phyloP scores from a whole-genome alignment of 768 basidiomycete species.

The Kwoniella heveanensis region DNA sequence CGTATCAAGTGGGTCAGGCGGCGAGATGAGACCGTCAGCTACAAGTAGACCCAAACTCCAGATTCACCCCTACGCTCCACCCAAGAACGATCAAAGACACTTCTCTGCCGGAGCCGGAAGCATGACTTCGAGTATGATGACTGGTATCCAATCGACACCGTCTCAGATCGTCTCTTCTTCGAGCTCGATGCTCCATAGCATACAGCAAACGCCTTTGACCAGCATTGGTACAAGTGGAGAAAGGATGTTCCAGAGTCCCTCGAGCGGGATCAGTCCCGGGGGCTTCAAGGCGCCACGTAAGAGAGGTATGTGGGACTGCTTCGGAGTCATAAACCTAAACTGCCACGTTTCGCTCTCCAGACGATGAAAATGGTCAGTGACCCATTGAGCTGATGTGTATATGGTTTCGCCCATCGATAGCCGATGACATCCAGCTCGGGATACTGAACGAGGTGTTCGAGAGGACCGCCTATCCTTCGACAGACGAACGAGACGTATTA shows the following conservation, averaged over 20 bases:
- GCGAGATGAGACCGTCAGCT: neutral
- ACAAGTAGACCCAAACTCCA: conserved; percentile 18
- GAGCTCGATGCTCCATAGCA: neutral
- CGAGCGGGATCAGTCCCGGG: conserved; percentile 9
- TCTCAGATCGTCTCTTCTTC: neutral
- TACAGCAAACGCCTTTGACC: neutral
- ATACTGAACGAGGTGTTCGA: conserved; percentile 35
- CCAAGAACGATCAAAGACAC: conserved; percentile 10
- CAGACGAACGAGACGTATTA: conserved; percentile 36
- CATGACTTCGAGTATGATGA: neutral
- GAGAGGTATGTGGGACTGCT: conserved; percentile 28
- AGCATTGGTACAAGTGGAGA: conserved; percentile 6
- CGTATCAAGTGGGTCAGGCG: neutral
- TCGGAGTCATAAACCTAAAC: too few species aligned
- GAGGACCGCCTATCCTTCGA: conserved; percentile 36
- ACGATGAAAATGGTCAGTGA: too few species aligned
- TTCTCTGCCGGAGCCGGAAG: conserved; percentile 17
- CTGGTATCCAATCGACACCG: neutral
- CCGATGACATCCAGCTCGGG: conserved; percentile 38
- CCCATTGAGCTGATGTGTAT: too few species aligned
- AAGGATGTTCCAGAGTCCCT: conserved; percentile 9
- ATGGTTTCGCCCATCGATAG: too few species aligned
- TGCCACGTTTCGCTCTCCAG: too few species aligned
- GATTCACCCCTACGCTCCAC: conserved; percentile 25
- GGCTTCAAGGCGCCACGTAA: conserved; percentile 36